Evolutionary conservation across 371 early-diverging fungal species (phyloP), one percentile per base, ranked within the genome.

Genomic region (Globomyces sp.): DNA sequence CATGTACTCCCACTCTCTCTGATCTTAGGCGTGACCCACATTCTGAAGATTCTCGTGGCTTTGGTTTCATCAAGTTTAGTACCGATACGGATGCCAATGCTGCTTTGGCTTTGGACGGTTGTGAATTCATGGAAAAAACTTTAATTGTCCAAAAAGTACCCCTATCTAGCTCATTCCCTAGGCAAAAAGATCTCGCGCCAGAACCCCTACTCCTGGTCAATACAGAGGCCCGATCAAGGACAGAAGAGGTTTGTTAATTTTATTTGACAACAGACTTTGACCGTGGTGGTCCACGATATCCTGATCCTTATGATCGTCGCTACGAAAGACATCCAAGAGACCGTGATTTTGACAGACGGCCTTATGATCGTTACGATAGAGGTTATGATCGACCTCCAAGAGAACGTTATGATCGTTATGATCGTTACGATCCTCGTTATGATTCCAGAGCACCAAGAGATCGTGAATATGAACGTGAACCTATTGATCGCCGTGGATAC

Each of bases 191-290:
- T 80, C 84, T 37, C 77, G 87, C 59, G 88, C 92, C 24, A 81
- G 93, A 66, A 87, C 90, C 44, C 93, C 93, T 34, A 93, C 93
- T 57, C 93, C 93, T 63, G 93, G 93, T 53, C 87, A 86, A 53
- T 93, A 93, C 80, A 83, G 85, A 76, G 93, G 93, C 6, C 49
- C 51, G 10, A 63, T 50, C 49, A 50, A 52, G 63, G 63, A 63
- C n/a, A 4, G 63, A 6, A 4, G 52, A 49, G 45, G 51, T 48
- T 44, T 44, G 39, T 11, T 10, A 4, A 8, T 24, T 8, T 24
- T 48, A 44, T 0, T 37, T 37, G 3, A 4, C n/a, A 41, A 36
- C 51, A 2, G 49, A 60, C n/a, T 46, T 47, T 60, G 60, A 60
- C 9, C 46, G 60, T 5, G 41, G 60, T 10, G 60, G 60, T 36